A percentile compares a stretch with the other conserved stretches of the same genome.
phyloP scores from a whole-genome alignment of 768 basidiomycete species.

The Hygrophorus russula region DNA sequence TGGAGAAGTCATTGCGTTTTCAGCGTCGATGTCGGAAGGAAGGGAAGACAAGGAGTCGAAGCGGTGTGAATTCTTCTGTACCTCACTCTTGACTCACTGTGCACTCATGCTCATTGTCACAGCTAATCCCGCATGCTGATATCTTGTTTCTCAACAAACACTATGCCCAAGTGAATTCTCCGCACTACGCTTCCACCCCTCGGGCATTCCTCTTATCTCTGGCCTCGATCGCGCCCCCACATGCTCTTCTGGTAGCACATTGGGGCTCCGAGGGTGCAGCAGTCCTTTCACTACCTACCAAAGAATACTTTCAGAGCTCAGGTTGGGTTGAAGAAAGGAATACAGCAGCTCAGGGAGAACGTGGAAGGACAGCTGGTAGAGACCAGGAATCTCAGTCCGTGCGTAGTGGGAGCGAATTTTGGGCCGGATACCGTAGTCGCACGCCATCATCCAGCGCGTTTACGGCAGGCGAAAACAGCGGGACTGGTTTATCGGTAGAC shows the following conservation, averaged over 20 bases:
- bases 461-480: constrained; percentile 20
- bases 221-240: constrained; percentile 52
- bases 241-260: constrained; percentile 72
- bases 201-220: constrained; percentile 71
- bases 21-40: constrained; percentile 68
- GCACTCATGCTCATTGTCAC: constrained; percentile 1
- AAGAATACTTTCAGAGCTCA: constrained; percentile 79
- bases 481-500: constrained; percentile 11
- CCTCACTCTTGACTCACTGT: background rate
- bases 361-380: constrained; percentile 11
- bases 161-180: constrained; percentile 53
- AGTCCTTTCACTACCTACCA: constrained; percentile 68
- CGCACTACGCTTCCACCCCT: constrained; percentile 51
- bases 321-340: constrained; percentile 58
- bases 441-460: constrained; percentile 48
- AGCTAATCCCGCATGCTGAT: constrained; percentile 79
- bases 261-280: constrained; percentile 78
- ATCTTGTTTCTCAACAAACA: constrained; percentile 70
- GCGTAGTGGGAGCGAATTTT: constrained; percentile 67
- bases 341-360: constrained; percentile 13
- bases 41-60: constrained; percentile 68
- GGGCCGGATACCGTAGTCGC: constrained; percentile 49
- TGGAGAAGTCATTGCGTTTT: constrained; percentile 79
- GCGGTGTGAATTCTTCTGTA: constrained; percentile 35
- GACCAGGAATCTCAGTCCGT: constrained; percentile 31